Evolutionary conservation across 768 basidiomycete species (phyloP).

Genomic region (Asterophora lycoperdoides): DNA sequence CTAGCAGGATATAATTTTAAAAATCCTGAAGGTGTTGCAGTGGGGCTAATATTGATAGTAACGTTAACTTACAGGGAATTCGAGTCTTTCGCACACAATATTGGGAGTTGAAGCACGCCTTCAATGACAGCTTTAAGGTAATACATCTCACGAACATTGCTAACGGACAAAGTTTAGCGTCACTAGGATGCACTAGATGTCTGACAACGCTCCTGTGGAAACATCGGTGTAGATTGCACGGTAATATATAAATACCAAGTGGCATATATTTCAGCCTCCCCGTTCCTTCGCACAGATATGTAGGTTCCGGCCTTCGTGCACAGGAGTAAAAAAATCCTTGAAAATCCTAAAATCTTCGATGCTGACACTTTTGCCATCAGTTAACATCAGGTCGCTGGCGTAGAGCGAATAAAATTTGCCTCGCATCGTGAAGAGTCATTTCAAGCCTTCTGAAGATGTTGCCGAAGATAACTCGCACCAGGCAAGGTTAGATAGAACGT

Average conservation of each 20-base stretch:
- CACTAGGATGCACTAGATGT: slow-evolving; percentile 46
- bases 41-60: too few species aligned
- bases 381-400: not conserved
- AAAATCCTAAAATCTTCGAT: slow-evolving; percentile 26
- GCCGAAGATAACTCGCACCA: slow-evolving; percentile 40
- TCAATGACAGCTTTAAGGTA: slow-evolving; percentile 42
- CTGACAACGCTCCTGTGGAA: slow-evolving; percentile 36
- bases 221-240: not conserved
- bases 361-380: slow-evolving; percentile 14
- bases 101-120: slow-evolving; percentile 46
- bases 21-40: too few species aligned
- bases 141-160: slow-evolving; percentile 56
- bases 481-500: slow-evolving; percentile 32
- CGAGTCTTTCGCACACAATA: too few species aligned
- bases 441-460: slow-evolving; percentile 38
- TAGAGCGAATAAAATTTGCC: slow-evolving; percentile 17
- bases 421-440: slow-evolving; percentile 28
- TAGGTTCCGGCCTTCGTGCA: slow-evolving; percentile 27
- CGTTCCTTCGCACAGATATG: slow-evolving; percentile 18
- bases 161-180: slow-evolving; percentile 50
- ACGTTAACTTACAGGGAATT: slow-evolving; percentile 38
- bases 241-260: not conserved
- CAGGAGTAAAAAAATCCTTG: slow-evolving; percentile 33
- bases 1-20: too few species aligned
- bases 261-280: not conserved